Base-by-base conservation (phyloP, 192 early-diverging fungal genomes). In the Dissophora ornata region DNA sequence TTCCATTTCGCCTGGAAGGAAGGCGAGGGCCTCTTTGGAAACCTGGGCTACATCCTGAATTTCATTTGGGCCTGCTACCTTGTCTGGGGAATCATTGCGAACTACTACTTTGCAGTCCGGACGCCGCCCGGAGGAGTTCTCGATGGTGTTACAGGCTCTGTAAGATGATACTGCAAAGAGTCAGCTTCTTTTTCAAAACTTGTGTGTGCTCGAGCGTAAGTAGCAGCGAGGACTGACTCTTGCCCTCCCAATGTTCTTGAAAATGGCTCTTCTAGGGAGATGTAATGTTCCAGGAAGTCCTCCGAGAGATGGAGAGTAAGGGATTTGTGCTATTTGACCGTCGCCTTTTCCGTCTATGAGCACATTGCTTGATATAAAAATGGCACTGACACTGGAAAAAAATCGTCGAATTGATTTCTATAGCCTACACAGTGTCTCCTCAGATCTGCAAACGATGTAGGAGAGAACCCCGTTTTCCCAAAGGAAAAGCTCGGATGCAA, bases 41-140 rank as follows among this genome's bases (percentile, higher is more conserved):
- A 77, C 19, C 16, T 75, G 18, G 41, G 34, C 4, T 85, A 83
- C 58, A 67, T 66, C 49, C 3, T 65, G 13, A 46, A 73, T 19
- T 30, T 79, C 28, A 38, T 57, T 45, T 79, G 64, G 69, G 81
- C 83, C 12, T 28, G 61, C 1, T 88, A 88, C 52, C 62, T 88
- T 42, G 79, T 86, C 13, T 84, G 81, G 61, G 83, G 83, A 44
- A 86, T 86, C 32, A 50, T 68, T 25, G 86, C 80, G 42, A 82
- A 88, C 48, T 88, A 88, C 47, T 88, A 86, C 42, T 85, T 80
- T 81, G 85, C 87, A 0, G 78, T 88, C 9, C 66, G 62, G 30
- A 88, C 87, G 32, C 81, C 79, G 6, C 83, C 87, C 19, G 87
- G 87, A 4, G 70, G 59, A 44, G 74, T 85, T 3, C 54, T 82